Base-by-base conservation (phyloP, 2,329 filamentous ascomycete genomes). In the Fusarium nurragi region DNA sequence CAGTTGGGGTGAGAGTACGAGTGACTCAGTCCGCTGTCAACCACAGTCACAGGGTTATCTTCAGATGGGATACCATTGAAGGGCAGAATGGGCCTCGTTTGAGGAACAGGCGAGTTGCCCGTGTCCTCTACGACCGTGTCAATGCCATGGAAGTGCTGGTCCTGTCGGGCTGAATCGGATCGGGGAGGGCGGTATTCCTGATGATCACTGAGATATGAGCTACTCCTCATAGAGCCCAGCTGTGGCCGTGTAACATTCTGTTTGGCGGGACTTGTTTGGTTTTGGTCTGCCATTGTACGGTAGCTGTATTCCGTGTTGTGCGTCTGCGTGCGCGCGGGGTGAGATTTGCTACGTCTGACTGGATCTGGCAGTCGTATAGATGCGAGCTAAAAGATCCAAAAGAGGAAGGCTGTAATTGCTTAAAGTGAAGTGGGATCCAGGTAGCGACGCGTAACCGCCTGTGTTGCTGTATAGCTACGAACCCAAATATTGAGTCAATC, bases 1-100 rank as follows among this genome's bases (percentile, higher is more conserved):
- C 88, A 90, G 74, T 88, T 87, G 36, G 85, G 83, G 68, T 90
- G 88, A 32, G 86, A 86, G 66, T 88, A 81, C 68, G 83, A 83
- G 75, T 90, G 87, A 71, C 80, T 86, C 68, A 89, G 74, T 41
- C 87, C 87, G 71, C 83, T 86, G 65, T 90, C 86, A 56, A 88
- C 81, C 48, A 90, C 84, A 51, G 78, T 84, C 22, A 85, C 85
- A 9, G 86, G 86, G 60, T 84, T 80, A 25, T 86, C 83, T 26
- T 84, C 80, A 50, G 85, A 86, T 9, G 86, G 87, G 45, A 89
- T 80, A 58, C 87, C 87, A 65, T 83, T 86, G 77, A 87, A 89
- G 30, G 80, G 80, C 46, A 81, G 76, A 53, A 80, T 77, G 14
- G 78, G 62, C 68, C 78, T 81, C 13, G 80, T 75, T 44, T 78